Evolutionary conservation across 129 eudicot genomes (phyloP).

Genomic region (Arctium lappa): DNA sequence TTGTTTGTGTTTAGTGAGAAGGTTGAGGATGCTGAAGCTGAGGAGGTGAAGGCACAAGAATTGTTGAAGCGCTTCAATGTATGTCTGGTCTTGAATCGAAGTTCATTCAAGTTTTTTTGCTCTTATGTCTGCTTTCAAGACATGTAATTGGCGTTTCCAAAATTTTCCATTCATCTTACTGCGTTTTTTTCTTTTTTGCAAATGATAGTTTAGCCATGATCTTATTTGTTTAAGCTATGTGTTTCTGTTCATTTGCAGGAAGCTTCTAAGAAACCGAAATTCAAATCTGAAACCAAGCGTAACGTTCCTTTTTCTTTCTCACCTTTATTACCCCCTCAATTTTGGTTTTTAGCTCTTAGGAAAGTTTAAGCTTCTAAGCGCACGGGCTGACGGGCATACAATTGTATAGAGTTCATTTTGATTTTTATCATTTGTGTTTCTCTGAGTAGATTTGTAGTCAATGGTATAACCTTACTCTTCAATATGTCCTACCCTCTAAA

Average conservation of each 20-base stretch:
- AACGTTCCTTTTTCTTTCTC: conserved; percentile 15
- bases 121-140: neutral
- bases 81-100: neutral
- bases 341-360: conserved; percentile 5
- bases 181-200: neutral
- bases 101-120: neutral
- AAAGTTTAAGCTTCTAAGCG: neutral
- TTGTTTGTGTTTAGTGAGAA: conserved; percentile 53
- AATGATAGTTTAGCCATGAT: neutral
- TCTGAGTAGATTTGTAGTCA: neutral
- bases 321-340: neutral
- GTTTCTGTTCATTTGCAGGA: conserved; percentile 43
- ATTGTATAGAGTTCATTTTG: neutral
- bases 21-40: conserved; percentile 53
- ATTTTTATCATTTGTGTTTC: neutral
- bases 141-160: neutral
- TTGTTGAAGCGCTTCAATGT: conserved; percentile 58
- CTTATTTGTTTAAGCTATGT: neutral
- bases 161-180: neutral
- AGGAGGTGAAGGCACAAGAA: conserved; percentile 56
- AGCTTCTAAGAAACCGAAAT: conserved; percentile 39
- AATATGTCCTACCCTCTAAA: neutral
- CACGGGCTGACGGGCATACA: neutral
- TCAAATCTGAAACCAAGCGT: conserved; percentile 66
- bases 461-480: neutral